Percentiles rank a stretch among this genome's conserved stretches.
phyloP scores from a whole-genome alignment of 2,329 filamentous ascomycete species.

The Pseudogymnoascus destructans region DNA sequence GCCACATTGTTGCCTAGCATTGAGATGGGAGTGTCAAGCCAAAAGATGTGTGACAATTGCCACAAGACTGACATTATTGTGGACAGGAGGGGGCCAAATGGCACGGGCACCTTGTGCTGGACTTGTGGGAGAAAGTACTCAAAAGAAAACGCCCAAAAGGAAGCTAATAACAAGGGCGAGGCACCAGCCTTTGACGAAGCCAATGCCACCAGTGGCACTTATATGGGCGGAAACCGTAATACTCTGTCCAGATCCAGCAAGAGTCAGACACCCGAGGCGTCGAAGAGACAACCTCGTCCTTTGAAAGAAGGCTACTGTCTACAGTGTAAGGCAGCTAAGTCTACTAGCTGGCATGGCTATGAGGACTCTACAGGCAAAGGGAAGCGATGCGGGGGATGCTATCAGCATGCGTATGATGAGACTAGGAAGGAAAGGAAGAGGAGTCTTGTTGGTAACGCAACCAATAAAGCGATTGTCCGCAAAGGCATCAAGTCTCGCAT shows the following conservation, averaged over 20 bases:
- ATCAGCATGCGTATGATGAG: neutral
- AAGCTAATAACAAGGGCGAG: neutral
- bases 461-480: neutral
- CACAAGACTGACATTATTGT: neutral
- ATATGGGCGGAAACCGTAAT: neutral
- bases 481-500: neutral
- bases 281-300: neutral
- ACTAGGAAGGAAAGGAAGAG: neutral
- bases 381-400: neutral
- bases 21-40: neutral
- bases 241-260: neutral
- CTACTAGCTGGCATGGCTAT: neutral
- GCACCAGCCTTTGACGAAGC: neutral
- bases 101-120: neutral
- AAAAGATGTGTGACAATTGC: neutral
- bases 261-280: neutral
- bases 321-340: neutral
- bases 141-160: neutral
- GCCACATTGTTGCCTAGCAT: neutral
- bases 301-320: neutral
- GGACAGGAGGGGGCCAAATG: neutral
- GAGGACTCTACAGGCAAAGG: neutral
- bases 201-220: neutral
- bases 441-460: neutral
- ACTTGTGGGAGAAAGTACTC: neutral